phyloP scores from a whole-genome alignment of 129 eudicot genomes.

The Cynara cardunculus region DNA sequence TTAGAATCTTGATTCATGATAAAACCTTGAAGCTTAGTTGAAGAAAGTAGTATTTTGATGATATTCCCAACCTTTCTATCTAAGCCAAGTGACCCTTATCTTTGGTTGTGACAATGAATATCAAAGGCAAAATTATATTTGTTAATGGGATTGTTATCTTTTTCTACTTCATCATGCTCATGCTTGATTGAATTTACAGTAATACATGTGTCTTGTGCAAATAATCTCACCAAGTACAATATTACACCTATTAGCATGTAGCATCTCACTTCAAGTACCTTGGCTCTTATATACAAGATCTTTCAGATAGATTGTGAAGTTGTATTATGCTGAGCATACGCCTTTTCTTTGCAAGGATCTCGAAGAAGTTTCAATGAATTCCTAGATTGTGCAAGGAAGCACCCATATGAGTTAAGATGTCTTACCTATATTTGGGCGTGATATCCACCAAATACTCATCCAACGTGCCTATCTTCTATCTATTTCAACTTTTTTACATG shows the following conservation, averaged over 20 bases:
- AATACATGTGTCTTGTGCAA: not conserved
- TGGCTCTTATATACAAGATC: not conserved
- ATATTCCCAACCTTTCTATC: not conserved
- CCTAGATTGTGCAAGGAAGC: not conserved
- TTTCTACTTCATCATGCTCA: not conserved
- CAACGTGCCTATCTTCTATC: no score
- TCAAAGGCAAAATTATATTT: not conserved
- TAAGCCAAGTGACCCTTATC: not conserved
- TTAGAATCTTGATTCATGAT: not conserved
- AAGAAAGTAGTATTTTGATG: not conserved
- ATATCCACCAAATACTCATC: no score
- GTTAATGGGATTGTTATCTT: not conserved
- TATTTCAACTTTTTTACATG: no score
- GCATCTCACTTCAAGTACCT: not conserved
- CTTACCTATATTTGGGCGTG: not conserved
- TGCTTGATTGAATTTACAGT: not conserved
- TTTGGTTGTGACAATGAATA: not conserved
- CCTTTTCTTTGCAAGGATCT: not conserved
- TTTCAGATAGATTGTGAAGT: not conserved
- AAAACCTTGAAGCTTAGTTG: not conserved
- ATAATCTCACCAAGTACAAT: not conserved
- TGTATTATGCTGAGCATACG: not conserved
- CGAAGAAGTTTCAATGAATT: not conserved
- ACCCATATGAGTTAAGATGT: not conserved
- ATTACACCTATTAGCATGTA: not conserved